Percentiles rank a stretch among this genome's conserved stretches.
phyloP scores from a whole-genome alignment of 345 rosid genomes.

The Citrus mangshanensis region DNA sequence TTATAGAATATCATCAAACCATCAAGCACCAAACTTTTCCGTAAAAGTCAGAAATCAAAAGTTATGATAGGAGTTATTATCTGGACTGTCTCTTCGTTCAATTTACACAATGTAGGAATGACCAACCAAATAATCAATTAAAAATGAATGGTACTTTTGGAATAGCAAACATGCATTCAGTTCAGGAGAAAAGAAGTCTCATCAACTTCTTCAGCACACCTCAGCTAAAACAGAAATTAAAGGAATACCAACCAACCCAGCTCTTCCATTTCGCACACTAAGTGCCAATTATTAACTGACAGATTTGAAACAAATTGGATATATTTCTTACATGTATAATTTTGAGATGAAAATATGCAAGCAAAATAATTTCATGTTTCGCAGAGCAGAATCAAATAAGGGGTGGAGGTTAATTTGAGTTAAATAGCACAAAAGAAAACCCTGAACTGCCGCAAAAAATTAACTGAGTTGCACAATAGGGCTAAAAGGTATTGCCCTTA shows the following conservation, averaged over 20 bases:
- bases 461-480: neutral
- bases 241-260: neutral
- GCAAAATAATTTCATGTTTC: neutral
- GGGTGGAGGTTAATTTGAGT: neutral
- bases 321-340: neutral
- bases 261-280: neutral
- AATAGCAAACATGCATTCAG: constrained; percentile 2
- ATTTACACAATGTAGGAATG: neutral
- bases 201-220: neutral
- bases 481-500: neutral
- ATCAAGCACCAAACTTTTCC: neutral
- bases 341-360: neutral
- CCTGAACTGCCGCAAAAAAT: neutral
- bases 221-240: neutral
- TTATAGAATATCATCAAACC: neutral
- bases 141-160: neutral
- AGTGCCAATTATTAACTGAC: neutral
- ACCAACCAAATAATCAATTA: neutral
- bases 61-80: neutral
- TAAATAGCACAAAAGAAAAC: neutral
- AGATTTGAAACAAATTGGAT: neutral
- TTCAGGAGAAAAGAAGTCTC: neutral
- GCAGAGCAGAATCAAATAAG: neutral
- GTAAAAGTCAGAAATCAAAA: neutral
- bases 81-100: neutral